A percentile compares a stretch with the other conserved stretches of the same genome.
Evolutionary conservation across 83 land plant genomes (phyloP).

Genomic region (Picea engelmannii): DNA sequence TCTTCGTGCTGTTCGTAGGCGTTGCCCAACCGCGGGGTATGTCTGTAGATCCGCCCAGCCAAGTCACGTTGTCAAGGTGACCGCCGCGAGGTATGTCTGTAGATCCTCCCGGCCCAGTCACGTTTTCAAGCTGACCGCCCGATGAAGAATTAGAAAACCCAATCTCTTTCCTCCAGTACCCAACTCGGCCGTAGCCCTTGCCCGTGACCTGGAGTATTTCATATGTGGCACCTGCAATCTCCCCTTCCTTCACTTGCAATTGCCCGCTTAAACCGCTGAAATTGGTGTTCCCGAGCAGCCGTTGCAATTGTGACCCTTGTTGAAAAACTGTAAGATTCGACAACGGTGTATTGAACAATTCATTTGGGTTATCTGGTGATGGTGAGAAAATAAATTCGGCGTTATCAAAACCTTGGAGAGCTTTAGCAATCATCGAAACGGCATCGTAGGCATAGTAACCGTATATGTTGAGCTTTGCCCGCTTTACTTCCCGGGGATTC

Average conservation of each 20-base stretch:
- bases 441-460: conserved; percentile 22
- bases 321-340: not conserved
- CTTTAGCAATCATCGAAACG: conserved; percentile 9
- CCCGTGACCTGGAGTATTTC: conserved; percentile 8
- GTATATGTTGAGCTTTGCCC: not conserved
- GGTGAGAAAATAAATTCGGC: not conserved
- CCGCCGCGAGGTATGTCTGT: conserved; percentile 16
- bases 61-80: not conserved
- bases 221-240: not conserved
- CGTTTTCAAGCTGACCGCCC: not conserved
- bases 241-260: not conserved
- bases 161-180: not conserved
- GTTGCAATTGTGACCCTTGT: not conserved
- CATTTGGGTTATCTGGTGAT: not conserved
- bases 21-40: conserved; percentile 24
- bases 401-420: not conserved
- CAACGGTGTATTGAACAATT: not conserved
- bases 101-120: conserved; percentile 26
- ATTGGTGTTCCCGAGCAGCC: not conserved
- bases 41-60: conserved; percentile 15
- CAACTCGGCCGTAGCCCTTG: not conserved
- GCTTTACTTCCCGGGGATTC: no score
- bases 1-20: conserved; percentile 6
- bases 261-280: not conserved
- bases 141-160: not conserved